Evolutionary conservation across 108 stramenopile genomes (phyloP).

Genomic region (Nitzschia sp.): DNA sequence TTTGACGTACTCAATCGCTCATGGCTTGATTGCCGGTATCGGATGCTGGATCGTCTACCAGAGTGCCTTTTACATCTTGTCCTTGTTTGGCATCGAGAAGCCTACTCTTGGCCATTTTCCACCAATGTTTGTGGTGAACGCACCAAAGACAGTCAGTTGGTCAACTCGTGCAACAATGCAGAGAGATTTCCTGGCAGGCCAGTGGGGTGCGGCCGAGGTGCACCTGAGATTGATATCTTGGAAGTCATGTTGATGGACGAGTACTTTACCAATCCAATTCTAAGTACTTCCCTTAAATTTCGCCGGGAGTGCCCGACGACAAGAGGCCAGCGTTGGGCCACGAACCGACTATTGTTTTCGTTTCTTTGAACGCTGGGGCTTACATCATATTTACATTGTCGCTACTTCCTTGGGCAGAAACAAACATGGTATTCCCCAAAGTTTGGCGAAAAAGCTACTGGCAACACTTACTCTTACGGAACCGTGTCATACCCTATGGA

Average conservation of each 20-base stretch:
- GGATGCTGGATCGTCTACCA: constrained; percentile 27
- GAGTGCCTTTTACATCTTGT: constrained; percentile 33
- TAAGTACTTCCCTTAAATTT: constrained; percentile 13
- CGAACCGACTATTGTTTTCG: constrained; percentile 2
- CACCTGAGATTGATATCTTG: constrained; percentile 87
- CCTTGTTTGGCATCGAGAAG: constrained; percentile 35
- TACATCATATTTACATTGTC: too few species aligned
- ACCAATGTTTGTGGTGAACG: constrained; percentile 68
- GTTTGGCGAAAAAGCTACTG: constrained; percentile 3
- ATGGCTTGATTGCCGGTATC: constrained; percentile 72
- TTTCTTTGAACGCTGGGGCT: too few species aligned
- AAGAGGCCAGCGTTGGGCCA: constrained; percentile 5
- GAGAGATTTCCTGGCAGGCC: constrained; percentile 64
- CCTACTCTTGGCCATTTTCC: constrained; percentile 91
- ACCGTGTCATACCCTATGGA: constrained; percentile 15
- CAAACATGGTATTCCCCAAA: constrained; percentile 14
- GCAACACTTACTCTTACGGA: constrained; percentile 17
- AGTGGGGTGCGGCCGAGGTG: constrained; percentile 65
- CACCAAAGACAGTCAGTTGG: constrained; percentile 59
- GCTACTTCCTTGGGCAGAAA: too few species aligned
- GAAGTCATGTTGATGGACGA: constrained; percentile 79
- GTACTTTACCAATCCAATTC: constrained; percentile 13
- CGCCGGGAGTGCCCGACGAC: constrained; percentile 6
- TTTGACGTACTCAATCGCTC: too few species aligned
- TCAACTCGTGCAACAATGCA: constrained; percentile 69